phyloP scores from a whole-genome alignment of 2,329 filamentous ascomycete genomes.

The Penicillium hordei region DNA sequence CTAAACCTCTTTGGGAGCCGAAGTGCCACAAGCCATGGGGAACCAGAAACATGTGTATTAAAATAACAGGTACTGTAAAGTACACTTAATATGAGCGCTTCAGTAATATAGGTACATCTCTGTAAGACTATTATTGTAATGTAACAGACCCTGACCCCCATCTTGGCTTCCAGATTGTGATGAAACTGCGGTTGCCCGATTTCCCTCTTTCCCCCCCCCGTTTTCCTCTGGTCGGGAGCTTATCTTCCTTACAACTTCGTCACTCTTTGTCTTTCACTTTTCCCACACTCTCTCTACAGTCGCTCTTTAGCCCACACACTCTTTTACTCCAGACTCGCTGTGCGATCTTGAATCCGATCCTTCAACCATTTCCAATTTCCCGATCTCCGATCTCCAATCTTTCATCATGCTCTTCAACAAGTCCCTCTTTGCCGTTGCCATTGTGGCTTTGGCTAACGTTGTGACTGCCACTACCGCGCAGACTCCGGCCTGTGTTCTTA shows the following conservation, averaged over 20 bases:
- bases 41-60: conserved; percentile 3
- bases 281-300: conserved; percentile 17
- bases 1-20: conserved; percentile 9
- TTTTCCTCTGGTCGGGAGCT: conserved; percentile 13
- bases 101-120: background rate
- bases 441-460: conserved; percentile 48
- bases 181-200: conserved; percentile 13
- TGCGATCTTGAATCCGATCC: conserved; percentile 17
- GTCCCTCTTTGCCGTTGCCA: conserved; percentile 43
- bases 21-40: conserved; percentile 7
- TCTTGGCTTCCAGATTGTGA: conserved; percentile 9
- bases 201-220: background rate
- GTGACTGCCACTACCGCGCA: conserved; percentile 38
- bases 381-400: background rate
- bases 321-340: conserved; percentile 23
- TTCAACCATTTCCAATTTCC: background rate
- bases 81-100: background rate
- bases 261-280: conserved; percentile 26
- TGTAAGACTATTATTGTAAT: background rate
- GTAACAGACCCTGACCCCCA: conserved; percentile 8
- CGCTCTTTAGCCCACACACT: conserved; percentile 24
- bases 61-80: background rate
- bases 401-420: conserved; percentile 48
- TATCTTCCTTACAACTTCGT: conserved; percentile 22
- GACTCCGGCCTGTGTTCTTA: conserved; percentile 53